Evolutionary conservation across 176 grass and related monocot genomes (phyloP).

Genomic region (Hsuehochloa calcarea): DNA sequence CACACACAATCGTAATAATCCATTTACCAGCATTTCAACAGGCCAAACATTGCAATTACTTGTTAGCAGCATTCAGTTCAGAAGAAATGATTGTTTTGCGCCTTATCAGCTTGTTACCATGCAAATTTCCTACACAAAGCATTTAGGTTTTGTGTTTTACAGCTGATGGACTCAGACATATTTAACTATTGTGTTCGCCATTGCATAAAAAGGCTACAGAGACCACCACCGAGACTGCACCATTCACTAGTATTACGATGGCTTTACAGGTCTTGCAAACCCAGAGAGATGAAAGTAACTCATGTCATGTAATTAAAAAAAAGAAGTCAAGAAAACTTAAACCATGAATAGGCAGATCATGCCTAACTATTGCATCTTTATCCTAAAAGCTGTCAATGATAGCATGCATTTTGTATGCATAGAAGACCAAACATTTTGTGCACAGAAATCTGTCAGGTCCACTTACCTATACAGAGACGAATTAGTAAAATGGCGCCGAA

Average conservation of each 20-base stretch:
- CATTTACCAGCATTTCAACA: conserved; percentile 28
- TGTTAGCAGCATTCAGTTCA: neutral
- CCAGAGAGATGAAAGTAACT: conserved; percentile 20
- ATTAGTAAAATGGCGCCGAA: conserved; percentile 63
- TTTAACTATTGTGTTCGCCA: neutral
- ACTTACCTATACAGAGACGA: conserved; percentile 90
- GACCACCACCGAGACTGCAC: neutral
- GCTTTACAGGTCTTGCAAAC: neutral
- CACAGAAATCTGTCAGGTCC: neutral
- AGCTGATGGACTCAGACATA: neutral
- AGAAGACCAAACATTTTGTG: conserved; percentile 9
- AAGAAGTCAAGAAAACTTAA: neutral
- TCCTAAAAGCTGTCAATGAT: neutral
- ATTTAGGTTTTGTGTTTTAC: neutral
- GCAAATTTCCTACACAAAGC: neutral
- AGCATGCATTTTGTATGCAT: conserved; percentile 3
- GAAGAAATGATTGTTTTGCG: neutral
- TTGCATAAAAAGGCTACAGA: neutral
- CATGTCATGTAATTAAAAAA: conserved; percentile 7
- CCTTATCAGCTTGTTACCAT: conserved; percentile 13
- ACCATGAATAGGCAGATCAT: conserved; percentile 20
- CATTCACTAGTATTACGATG: neutral
- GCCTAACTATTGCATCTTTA: neutral
- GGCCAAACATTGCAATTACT: neutral
- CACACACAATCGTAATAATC: neutral